Conservation (phyloP, 768 basidiomycete genomes). For the Phylloporus arenicola region DNA sequence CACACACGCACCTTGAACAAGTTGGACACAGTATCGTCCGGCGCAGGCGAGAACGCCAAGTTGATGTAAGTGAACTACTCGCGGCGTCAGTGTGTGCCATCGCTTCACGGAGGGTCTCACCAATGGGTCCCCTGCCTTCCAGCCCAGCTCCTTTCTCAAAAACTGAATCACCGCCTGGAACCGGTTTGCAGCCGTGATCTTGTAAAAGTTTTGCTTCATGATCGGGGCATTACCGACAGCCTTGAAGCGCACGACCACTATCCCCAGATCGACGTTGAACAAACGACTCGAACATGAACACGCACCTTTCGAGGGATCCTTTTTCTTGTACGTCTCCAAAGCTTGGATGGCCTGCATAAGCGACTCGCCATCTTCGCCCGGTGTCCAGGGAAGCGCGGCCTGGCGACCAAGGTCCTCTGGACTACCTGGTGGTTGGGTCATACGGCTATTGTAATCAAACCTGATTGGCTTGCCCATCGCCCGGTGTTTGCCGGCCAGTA, state of each 20-base stretch:
- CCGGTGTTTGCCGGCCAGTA: background rate
- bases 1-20: slow-evolving; percentile 50
- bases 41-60: slow-evolving; percentile 69
- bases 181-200: slow-evolving; percentile 89
- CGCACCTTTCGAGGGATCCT: slow-evolving; percentile 73
- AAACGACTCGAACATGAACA: background rate
- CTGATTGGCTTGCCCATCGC: too few relatives aligned
- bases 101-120: slow-evolving; percentile 38
- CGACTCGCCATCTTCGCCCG: slow-evolving; percentile 29
- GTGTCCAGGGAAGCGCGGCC: slow-evolving; percentile 28
- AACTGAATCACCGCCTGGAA: slow-evolving; percentile 97
- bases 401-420: slow-evolving; percentile 33
- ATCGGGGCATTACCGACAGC: slow-evolving; percentile 97
- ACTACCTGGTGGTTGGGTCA: slow-evolving; percentile 29
- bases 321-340: slow-evolving; percentile 82
- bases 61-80: slow-evolving; percentile 72
- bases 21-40: slow-evolving; percentile 69
- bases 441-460: background rate
- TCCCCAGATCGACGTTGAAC: background rate
- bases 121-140: slow-evolving; percentile 81
- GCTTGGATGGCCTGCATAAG: slow-evolving; percentile 56
- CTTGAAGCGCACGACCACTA: slow-evolving; percentile 96
- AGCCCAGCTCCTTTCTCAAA: slow-evolving; percentile 80
- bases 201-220: slow-evolving; percentile 99
- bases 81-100: slow-evolving; percentile 1